Evolutionary conservation across 352 stramenopile genomes (phyloP), one percentile per base, ranked within the genome.

Genomic region (Saprolegnia diclina): DNA sequence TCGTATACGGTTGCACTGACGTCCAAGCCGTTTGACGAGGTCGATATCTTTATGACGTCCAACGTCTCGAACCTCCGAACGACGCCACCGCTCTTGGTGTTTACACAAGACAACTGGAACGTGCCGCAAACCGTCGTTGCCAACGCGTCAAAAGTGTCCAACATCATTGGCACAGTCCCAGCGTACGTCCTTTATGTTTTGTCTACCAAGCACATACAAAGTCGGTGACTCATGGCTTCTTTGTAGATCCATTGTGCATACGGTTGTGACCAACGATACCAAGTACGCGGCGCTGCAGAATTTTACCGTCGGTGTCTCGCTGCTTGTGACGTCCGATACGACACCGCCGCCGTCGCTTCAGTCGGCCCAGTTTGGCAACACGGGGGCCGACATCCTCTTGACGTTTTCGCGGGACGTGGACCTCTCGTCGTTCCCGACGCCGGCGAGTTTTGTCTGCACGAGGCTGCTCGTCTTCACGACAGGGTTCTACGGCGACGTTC

Each of bases 391-490:
- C 40, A 32, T 65, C 7, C 9, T 65, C n/a, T 13, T 52, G 40
- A 65, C 70, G 19, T 88, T 90, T 69, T 79, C 85, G 37, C 73
- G 79, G 1, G 53, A 75, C 0, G 79, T 90, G 21, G 71, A 85
- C 59, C 77, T 79, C 0, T 71, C 71, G 16, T 42, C 65, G 4
- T 50, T 80, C 9, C 24, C 38, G 10, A 48, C 42, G 0, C 38
- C 79, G 5, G 76, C 79, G n/a, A 80, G 66, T 22, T 86, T 90
- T 61, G 57, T 64, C 0, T 90, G 82, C 45, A 77, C 55, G 19
- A 71, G 76, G 22, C n/a, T 90, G 21, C 88, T 90, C 65, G 78
- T 84, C 44, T 55, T 75, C 35, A 64, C 70, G 3, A 56, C 68
- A 0, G 79, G 76, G 57, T 88, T 79, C 59, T 87, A 77, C 57